Conservation (phyloP, 495 filamentous ascomycete species). For the Tuber magnatum region DNA sequence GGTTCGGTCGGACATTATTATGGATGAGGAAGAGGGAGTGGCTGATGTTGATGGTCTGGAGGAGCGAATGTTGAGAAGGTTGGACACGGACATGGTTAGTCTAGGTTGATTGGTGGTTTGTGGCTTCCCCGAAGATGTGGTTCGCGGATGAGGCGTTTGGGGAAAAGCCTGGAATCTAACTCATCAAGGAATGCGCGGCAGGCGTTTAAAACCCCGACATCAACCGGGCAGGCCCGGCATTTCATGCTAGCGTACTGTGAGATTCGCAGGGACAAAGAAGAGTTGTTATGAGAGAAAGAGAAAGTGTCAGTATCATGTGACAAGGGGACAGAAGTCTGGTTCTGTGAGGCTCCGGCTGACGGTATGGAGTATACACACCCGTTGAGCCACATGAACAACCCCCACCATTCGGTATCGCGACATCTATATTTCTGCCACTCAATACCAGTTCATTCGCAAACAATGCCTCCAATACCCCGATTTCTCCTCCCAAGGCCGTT, state of each 20-base stretch:
- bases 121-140: neutral
- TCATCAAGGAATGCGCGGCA: neutral
- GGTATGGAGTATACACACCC: neutral
- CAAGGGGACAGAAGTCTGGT: neutral
- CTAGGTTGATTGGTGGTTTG: neutral
- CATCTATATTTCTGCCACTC: neutral
- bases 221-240: neutral
- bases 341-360: neutral
- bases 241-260: neutral
- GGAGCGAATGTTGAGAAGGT: neutral
- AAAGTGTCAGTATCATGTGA: neutral
- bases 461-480: neutral
- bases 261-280: neutral
- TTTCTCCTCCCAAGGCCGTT: neutral
- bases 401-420: neutral
- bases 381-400: neutral
- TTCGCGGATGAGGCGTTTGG: neutral
- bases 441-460: neutral
- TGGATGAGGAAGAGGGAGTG: neutral
- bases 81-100: slow-evolving; percentile 3
- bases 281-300: too few species aligned
- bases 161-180: neutral
- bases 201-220: neutral
- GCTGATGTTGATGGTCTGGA: neutral
- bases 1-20: neutral